Conservation (phyloP, 805 yeast genomes). For the Sugiyamaella boreocaroliniensis region DNA sequence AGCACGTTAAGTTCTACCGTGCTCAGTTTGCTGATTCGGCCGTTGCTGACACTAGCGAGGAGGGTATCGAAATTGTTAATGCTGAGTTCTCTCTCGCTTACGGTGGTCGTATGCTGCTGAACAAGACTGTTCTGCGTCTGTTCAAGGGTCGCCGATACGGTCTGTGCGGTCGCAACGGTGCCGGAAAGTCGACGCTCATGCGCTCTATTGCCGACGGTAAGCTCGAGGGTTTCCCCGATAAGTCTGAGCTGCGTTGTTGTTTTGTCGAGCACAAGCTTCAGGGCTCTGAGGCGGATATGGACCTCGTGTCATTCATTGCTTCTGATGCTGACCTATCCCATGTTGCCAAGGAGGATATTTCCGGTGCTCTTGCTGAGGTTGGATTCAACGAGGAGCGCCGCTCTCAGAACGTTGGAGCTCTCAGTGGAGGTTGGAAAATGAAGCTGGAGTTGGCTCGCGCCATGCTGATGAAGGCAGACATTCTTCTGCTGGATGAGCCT, state of each 20-base stretch:
- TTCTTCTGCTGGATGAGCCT: constrained; percentile 91
- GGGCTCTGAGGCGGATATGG: constrained; percentile 89
- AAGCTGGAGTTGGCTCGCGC: constrained; percentile 98
- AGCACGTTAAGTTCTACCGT: constrained; percentile 28
- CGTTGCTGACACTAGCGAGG: constrained; percentile 56
- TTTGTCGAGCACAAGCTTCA: constrained; percentile 96
- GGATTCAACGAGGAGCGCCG: constrained; percentile 91
- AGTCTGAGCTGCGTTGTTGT: constrained; percentile 80
- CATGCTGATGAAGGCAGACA: constrained; percentile 95
- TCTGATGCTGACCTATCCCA: constrained; percentile 71
- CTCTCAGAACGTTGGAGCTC: constrained; percentile 83
- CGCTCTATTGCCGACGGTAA: constrained; percentile 95
- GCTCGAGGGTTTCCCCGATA: constrained; percentile 93
- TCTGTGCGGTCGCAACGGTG: constrained; percentile 97
- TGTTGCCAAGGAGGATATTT: constrained; percentile 63
- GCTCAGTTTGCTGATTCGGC: constrained; percentile 36
- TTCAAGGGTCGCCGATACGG: constrained; percentile 96
- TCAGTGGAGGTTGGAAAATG: constrained; percentile 99
- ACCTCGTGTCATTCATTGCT: constrained; percentile 80
- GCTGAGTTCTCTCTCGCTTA: constrained; percentile 94
- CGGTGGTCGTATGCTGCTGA: constrained; percentile 93
- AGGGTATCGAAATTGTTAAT: constrained; percentile 86
- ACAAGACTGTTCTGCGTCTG: constrained; percentile 82
- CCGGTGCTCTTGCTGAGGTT: constrained; percentile 70
- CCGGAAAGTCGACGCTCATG: constrained; percentile 97